These are phyloP conservation scores for Gossypium laxum DNA, from an alignment of 441 rosid genomes.

Conservation along the genomic window DNA sequence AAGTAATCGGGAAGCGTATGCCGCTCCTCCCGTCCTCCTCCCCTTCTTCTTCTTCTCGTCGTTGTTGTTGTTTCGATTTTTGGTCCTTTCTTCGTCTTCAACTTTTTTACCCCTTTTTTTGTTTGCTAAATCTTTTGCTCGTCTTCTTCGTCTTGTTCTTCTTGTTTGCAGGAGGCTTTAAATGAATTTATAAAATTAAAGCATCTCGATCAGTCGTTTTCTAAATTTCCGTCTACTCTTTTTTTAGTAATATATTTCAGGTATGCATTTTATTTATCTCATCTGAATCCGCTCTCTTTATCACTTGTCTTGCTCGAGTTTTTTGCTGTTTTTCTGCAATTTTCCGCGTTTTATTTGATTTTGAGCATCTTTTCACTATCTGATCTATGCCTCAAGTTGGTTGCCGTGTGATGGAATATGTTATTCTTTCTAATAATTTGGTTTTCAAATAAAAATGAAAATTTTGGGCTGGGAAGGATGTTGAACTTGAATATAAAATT, in stretches of 20 bases:
- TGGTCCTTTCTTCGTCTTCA: not conserved
- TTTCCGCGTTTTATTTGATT: not conserved
- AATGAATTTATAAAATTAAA: not conserved
- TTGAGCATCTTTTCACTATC: not conserved
- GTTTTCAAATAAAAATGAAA: not conserved
- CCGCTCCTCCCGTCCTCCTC: conserved; percentile 16
- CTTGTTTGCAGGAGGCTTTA: conserved; percentile 10
- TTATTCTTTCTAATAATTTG: not conserved
- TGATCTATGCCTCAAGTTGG: conserved; percentile 19
- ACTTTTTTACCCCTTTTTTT: not conserved
- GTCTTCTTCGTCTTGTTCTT: not conserved
- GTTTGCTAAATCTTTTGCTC: conserved; percentile 11
- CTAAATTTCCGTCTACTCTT: not conserved
- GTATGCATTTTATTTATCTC: conserved; percentile 15
- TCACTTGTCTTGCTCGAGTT: conserved; percentile 3
- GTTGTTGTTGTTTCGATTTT: not conserved
- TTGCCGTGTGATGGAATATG: not conserved
- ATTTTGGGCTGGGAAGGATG: conserved; percentile 2
- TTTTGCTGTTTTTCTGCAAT: conserved; percentile 9
- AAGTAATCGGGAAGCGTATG: conserved; percentile 25
- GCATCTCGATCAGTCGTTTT: conserved; percentile 12
- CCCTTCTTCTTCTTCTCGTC: not conserved
- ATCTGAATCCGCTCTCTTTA: conserved; percentile 5
- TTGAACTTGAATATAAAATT: not conserved
- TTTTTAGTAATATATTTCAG: not conserved